Evolutionary conservation across 2,329 filamentous ascomycete genomes (phyloP), one percentile per base, ranked within the genome.

Genomic region (Pyrenochaeta sp.): DNA sequence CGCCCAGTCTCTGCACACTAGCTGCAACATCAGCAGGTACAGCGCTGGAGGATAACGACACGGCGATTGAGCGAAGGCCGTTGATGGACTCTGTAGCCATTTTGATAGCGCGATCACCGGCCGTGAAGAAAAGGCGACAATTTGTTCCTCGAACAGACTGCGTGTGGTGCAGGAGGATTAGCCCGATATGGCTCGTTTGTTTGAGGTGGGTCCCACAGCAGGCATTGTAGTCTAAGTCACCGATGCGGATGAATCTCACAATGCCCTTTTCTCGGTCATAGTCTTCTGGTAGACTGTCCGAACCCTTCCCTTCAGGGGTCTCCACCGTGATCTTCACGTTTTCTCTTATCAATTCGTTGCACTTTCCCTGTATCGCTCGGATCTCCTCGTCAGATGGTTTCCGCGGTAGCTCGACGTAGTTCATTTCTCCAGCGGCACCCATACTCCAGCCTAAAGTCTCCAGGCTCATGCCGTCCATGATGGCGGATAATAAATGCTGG

Each of bases 121-220:
- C 64, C 1, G 70, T 70, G 36, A 76, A 75, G 58, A 65, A 76
- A 0, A 76, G 58, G 1, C 72, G 56, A 45, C 68, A 75, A 40
- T 75, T 75, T 13, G 72, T 75, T 1, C 68, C 69, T 39, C 73
- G 68, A 8, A 74, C 56, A 3, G 65, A 66, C 37, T 72, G 68
- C 13, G 65, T 74, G 39, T 76, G 72, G 28, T 76, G 73, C 24
- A 76, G 56, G 3, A 76, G 40, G 8, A 76, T 69, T 8, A 74
- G 39, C 1, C 61, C 59, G n/a, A 76, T 72, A 47, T 76, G 73
- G 1, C 62, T 62, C 5, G 73, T 72, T 48, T 73, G 70, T 55
- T 73, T 69, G 2, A 76, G 62, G 59, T 76, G 73, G 13, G 73
- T 76, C 3, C 72, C 73, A 39, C 73, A 76, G 54, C 73, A 76